Evolutionary conservation across 331 rosid species (phyloP).

Genomic region (Rosa hybrid): DNA sequence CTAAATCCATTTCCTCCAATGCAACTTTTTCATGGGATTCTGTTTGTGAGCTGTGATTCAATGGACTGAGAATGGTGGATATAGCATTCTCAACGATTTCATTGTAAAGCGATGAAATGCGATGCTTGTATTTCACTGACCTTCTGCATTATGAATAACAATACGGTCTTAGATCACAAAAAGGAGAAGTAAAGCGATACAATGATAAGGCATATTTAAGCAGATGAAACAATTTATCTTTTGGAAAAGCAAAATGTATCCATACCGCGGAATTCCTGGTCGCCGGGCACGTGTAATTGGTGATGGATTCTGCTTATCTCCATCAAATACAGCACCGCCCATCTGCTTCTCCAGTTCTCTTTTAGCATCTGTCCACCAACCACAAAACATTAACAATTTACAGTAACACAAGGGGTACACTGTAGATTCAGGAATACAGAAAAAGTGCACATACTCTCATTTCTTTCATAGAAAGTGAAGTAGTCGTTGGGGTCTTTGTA

Average conservation of each 20-base stretch:
- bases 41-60: constrained; percentile 29
- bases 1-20: constrained; percentile 35
- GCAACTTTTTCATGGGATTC: constrained; percentile 28
- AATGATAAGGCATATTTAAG: constrained; percentile 13
- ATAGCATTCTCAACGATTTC: constrained; percentile 33
- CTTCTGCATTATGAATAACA: constrained; percentile 44
- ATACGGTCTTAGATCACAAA: constrained; percentile 26
- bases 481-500: constrained; percentile 61
- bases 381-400: constrained; percentile 19
- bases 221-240: constrained; percentile 7
- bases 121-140: constrained; percentile 58
- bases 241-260: constrained; percentile 9
- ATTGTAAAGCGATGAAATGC: constrained; percentile 33
- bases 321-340: constrained; percentile 45
- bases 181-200: constrained; percentile 6
- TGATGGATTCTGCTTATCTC: constrained; percentile 39
- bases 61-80: constrained; percentile 38
- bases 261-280: constrained; percentile 64
- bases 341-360: constrained; percentile 66
- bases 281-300: constrained; percentile 51
- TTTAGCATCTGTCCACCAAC: constrained; percentile 63
- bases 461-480: constrained; percentile 55
- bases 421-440: neutral
- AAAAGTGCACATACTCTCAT: constrained; percentile 49
- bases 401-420: neutral